A percentile compares a stretch with the other conserved stretches of the same genome.
Evolutionary conservation across 345 rosid species (phyloP).

Genomic region (Eucalyptus curtisii): DNA sequence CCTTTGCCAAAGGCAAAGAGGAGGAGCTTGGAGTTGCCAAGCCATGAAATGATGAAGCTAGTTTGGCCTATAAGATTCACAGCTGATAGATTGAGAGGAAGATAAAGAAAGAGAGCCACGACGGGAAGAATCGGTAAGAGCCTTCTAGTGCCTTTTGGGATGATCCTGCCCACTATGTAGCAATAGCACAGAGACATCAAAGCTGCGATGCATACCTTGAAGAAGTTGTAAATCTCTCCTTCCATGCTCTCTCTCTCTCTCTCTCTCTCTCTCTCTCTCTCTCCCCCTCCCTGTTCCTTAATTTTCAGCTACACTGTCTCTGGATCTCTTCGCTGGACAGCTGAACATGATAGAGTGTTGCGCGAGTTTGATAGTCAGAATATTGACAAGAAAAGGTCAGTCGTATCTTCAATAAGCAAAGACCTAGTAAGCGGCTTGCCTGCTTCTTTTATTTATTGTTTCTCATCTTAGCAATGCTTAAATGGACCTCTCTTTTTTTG

Average conservation of each 20-base stretch:
- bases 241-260: background rate
- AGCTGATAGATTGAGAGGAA: slow-evolving; percentile 6
- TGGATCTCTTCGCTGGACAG: background rate
- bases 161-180: background rate
- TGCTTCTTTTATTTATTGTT: background rate
- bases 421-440: background rate
- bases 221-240: background rate
- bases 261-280: background rate
- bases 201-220: slow-evolving; percentile 10
- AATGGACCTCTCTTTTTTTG: background rate
- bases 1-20: slow-evolving; percentile 13
- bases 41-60: slow-evolving; percentile 18
- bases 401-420: background rate
- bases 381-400: background rate
- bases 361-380: background rate
- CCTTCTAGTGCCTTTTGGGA: background rate
- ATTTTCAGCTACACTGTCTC: background rate
- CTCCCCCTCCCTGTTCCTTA: background rate
- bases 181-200: slow-evolving; percentile 4
- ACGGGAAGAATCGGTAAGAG: slow-evolving; percentile 1
- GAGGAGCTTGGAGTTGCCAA: slow-evolving; percentile 21
- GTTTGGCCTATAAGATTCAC: slow-evolving; percentile 1
- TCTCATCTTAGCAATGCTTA: background rate
- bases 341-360: background rate
- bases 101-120: slow-evolving; percentile 4